phyloP scores from a whole-genome alignment of 192 early-diverging fungal genomes.

The Cladochytrium replicatum region DNA sequence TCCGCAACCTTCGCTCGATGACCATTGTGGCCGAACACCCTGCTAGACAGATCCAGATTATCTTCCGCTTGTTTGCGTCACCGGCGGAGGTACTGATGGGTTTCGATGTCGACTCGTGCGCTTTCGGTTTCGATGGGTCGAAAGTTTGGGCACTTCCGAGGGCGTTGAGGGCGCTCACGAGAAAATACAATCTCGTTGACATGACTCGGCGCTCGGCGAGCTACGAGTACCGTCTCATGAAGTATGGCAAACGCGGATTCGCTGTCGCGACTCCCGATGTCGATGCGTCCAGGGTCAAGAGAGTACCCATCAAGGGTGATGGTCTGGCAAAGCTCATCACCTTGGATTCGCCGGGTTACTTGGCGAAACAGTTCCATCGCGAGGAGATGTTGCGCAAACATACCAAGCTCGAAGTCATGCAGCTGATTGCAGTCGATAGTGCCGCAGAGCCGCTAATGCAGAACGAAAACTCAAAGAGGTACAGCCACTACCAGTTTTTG shows the following conservation, averaged over 20 bases:
- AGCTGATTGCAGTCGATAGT: not conserved
- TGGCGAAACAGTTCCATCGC: not conserved
- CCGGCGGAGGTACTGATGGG: constrained; percentile 22
- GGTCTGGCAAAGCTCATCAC: not conserved
- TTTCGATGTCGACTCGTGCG: constrained; percentile 24
- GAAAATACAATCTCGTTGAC: constrained; percentile 15
- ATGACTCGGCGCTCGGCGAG: constrained; percentile 17
- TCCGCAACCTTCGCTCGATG: constrained; percentile 15
- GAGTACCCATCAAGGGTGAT: too few relatives aligned
- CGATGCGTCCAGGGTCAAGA: not conserved
- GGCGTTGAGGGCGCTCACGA: constrained; percentile 8
- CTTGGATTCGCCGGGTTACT: not conserved
- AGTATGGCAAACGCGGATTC: constrained; percentile 18
- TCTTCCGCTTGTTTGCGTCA: constrained; percentile 17
- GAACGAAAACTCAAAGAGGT: not conserved
- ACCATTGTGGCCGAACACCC: constrained; percentile 20
- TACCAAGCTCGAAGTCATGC: not conserved
- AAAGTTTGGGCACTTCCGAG: constrained; percentile 10
- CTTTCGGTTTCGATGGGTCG: constrained; percentile 19
- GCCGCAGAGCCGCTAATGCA: not conserved
- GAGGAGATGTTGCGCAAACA: not conserved
- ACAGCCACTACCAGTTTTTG: not conserved
- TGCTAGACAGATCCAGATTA: constrained; percentile 18
- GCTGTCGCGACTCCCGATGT: not conserved
- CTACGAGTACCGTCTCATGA: constrained; percentile 18